phyloP scores from a whole-genome alignment of 192 early-diverging fungal genomes.

The Rhizophagus sp. region DNA sequence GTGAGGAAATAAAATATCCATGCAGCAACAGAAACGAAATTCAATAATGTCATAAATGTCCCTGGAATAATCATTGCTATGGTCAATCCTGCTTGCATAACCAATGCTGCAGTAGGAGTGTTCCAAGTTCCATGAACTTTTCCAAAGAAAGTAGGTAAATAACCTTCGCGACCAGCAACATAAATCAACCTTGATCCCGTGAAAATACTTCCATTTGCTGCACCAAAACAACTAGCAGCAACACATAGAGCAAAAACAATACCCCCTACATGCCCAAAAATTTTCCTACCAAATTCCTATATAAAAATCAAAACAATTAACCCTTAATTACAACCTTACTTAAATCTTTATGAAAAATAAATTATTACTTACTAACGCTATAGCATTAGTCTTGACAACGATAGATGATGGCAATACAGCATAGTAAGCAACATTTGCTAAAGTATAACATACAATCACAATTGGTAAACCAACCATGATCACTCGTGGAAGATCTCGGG shows the following conservation, averaged over 20 bases:
- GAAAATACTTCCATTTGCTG: constrained; percentile 78
- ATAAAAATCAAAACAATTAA: not conserved
- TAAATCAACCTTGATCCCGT: constrained; percentile 70
- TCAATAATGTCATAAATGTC: constrained; percentile 67
- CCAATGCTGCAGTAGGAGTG: constrained; percentile 70
- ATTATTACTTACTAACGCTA: constrained; percentile 48
- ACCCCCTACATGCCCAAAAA: constrained; percentile 68
- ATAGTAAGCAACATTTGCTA: constrained; percentile 84
- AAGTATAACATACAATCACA: constrained; percentile 71
- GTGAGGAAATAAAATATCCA: constrained; percentile 62
- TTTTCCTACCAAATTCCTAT: constrained; percentile 69
- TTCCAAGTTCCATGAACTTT: constrained; percentile 54
- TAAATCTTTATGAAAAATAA: not conserved
- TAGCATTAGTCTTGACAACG: constrained; percentile 63
- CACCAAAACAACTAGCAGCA: constrained; percentile 71
- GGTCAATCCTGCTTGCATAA: constrained; percentile 61
- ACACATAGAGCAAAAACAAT: constrained; percentile 73
- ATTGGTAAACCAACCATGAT: constrained; percentile 74
- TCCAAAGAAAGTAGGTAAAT: constrained; percentile 70
- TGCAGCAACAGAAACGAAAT: constrained; percentile 73
- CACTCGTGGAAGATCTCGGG: constrained; percentile 76
- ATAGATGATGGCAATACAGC: constrained; percentile 72
- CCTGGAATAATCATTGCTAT: constrained; percentile 66
- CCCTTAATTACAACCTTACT: not conserved
- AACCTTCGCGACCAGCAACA: constrained; percentile 63